These are phyloP conservation scores for Nothomitra cinnamomea DNA, from an alignment of 2,329 filamentous ascomycete genomes.

Conservation along the genomic window DNA sequence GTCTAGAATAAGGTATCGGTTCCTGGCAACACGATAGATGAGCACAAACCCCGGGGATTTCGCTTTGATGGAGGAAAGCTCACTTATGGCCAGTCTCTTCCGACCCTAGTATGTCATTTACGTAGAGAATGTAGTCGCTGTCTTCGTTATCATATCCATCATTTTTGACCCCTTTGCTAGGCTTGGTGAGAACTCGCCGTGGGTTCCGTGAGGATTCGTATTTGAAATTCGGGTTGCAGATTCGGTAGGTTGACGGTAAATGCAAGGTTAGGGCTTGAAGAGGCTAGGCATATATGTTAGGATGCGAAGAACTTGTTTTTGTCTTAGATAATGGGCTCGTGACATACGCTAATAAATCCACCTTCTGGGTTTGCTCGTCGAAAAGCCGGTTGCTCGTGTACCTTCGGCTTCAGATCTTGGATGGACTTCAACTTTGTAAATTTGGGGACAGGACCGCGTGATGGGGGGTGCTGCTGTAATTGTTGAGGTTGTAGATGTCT, in stretches of 20 bases:
- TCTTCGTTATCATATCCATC: conserved; percentile 98
- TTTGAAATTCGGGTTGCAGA: conserved; percentile 96
- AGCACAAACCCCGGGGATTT: not conserved
- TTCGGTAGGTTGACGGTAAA: conserved; percentile 86
- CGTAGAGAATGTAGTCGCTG: conserved; percentile 97
- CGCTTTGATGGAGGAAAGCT: conserved; percentile 15
- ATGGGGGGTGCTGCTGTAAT: conserved; percentile 23
- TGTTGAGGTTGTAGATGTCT: conserved; percentile 23
- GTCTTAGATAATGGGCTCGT: not conserved
- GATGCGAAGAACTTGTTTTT: not conserved
- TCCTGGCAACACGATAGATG: conserved; percentile 35
- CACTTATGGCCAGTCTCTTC: conserved; percentile 97
- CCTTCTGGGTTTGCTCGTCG: conserved; percentile 90
- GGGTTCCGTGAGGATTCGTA: conserved; percentile 97
- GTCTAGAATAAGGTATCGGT: conserved; percentile 91
- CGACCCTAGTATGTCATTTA: conserved; percentile 94
- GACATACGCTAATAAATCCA: conserved; percentile 84
- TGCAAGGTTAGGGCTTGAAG: conserved; percentile 90
- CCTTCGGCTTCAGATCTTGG: conserved; percentile 61
- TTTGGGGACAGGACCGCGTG: conserved; percentile 62
- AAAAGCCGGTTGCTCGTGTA: conserved; percentile 78
- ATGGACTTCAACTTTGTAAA: conserved; percentile 63
- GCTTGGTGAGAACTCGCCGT: conserved; percentile 87
- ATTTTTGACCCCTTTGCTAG: conserved; percentile 96
- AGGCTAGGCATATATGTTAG: conserved; percentile 37